Evolutionary conservation across 2,329 filamentous ascomycete species (phyloP), one percentile per base, ranked within the genome.

Genomic region (Paecilomyces niveus): DNA sequence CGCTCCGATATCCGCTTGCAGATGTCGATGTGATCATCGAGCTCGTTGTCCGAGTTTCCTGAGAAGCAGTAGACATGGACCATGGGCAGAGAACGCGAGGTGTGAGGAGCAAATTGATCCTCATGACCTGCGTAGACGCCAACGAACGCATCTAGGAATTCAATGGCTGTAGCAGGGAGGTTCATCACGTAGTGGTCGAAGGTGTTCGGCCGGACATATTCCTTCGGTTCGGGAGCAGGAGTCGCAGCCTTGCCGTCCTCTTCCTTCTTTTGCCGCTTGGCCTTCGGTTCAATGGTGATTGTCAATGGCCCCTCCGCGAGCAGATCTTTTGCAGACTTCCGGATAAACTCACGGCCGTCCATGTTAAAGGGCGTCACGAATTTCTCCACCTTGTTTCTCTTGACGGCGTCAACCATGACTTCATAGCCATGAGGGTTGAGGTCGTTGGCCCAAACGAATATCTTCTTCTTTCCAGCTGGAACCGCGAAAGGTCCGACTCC

Each of bases 141-240:
- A 21, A 86, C 84, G 79, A 92, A 95, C 11, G 80, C 78, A 31
- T 84, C 79, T 67, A 97, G 81, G 71, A 99, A 99, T 59, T 89
- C 87, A 60, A 94, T 87, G 0, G 94, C 93, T 0, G 86, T 89
- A 1, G 92, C 94, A 0, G 94, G 94, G 15, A 99, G 87, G 75
- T 99, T 99, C 90, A 99, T 97, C 64, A 97, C 89, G 72, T 92
- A 99, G 78, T 97, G 94, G n/a, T 86, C 83, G 71, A 97, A 90
- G 39, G 87, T 87, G 2, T 82, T 81, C 2, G 93, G 93, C 53
- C 71, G 71, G 26, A 64, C 65, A 58, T 70, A 74, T 54, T 63
- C 61, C 55, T 71, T 62, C 1, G 65, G 59, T 1, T 64, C 63
- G 1, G 64, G 66, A 7, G 61, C 60, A 61, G 59, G 60, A 65